Percentiles rank a stretch among this genome's conserved stretches.
Conservation (phyloP, 192 early-diverging fungal species). For the Jimgerdemannia flammicorona region DNA sequence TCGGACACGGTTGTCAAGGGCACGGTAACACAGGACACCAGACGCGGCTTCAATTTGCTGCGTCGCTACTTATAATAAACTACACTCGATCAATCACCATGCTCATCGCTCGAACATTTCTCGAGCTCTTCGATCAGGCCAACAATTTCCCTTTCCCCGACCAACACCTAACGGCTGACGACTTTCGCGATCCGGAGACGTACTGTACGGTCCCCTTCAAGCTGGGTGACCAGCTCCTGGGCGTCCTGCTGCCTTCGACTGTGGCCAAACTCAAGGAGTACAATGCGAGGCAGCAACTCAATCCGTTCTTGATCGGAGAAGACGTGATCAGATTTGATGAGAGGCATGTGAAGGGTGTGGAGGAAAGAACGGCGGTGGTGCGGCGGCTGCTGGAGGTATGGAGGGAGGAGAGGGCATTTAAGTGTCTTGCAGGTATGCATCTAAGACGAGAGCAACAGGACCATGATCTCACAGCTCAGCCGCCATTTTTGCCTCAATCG, state of each 20-base stretch:
- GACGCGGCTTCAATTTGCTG: no score
- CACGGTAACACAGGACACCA: no score
- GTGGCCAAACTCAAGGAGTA: constrained; percentile 32
- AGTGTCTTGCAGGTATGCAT: constrained; percentile 15
- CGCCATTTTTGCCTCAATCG: no score
- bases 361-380: constrained; percentile 23
- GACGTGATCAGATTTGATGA: background rate
- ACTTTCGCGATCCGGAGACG: background rate
- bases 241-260: constrained; percentile 29
- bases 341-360: constrained; percentile 13
- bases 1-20: no score
- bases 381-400: constrained; percentile 33
- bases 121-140: no score
- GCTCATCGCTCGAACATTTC: no score
- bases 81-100: no score
- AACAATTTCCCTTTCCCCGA: no score
- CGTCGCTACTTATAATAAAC: no score
- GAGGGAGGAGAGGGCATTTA: constrained; percentile 28
- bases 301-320: constrained; percentile 37
- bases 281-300: constrained; percentile 16
- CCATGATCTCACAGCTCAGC: background rate
- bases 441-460: background rate
- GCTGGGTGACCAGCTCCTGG: constrained; percentile 30
- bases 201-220: constrained; percentile 28
- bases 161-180: no score